Conservation (phyloP, 495 filamentous ascomycete genomes). For the Penicillium verhagenii region DNA sequence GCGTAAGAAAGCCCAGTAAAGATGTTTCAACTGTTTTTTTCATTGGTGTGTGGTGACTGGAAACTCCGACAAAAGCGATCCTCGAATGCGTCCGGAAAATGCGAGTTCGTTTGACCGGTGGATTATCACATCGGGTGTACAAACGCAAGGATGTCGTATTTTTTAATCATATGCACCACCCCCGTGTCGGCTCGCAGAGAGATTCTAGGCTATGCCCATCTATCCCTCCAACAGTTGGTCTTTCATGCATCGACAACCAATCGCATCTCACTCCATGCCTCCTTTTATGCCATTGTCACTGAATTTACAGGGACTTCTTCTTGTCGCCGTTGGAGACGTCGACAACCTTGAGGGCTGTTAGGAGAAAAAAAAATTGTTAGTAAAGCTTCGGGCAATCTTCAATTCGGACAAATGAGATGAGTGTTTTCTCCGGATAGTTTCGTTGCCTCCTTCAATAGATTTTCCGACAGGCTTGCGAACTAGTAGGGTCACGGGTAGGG, state of each 20-base stretch:
- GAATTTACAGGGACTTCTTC: conserved; percentile 56
- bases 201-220: conserved; percentile 24
- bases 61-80: conserved; percentile 37
- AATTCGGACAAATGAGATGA: background rate
- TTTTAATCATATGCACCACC: conserved; percentile 11
- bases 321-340: conserved; percentile 76
- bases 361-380: conserved; percentile 25
- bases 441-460: background rate
- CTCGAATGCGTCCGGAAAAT: conserved; percentile 33
- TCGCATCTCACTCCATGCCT: conserved; percentile 32
- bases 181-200: conserved; percentile 42
- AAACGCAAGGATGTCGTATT: conserved; percentile 31
- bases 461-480: background rate
- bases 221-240: conserved; percentile 32
- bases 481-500: background rate
- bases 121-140: conserved; percentile 24
- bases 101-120: conserved; percentile 37
- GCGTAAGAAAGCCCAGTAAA: conserved; percentile 18
- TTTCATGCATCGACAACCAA: conserved; percentile 34
- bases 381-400: background rate
- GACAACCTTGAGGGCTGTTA: conserved; percentile 67
- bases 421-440: background rate
- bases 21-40: conserved; percentile 49
- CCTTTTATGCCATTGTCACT: conserved; percentile 29
- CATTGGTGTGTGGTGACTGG: conserved; percentile 35